Evolutionary conservation across 2,329 filamentous ascomycete species (phyloP).

Genomic region (Cordyceps cicadae): DNA sequence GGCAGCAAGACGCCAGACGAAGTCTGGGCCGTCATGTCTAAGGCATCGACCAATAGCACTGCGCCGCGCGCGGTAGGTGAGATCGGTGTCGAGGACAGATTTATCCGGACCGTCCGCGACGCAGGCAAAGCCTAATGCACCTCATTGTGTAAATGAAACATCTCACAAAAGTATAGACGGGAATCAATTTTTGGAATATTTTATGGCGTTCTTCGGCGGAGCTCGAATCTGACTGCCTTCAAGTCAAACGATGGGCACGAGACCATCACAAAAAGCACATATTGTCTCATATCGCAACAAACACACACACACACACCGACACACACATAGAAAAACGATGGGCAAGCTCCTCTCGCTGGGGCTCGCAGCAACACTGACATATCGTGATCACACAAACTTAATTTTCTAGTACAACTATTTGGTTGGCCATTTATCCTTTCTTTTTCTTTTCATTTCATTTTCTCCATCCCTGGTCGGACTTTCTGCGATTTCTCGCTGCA

Average conservation of each 20-base stretch:
- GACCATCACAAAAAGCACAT: not conserved
- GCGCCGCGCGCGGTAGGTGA: conserved; percentile 30
- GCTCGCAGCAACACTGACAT: not conserved
- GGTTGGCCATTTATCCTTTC: conserved; percentile 1
- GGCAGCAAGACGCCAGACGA: conserved; percentile 37
- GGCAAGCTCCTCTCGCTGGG: not conserved
- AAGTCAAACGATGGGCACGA: not conserved
- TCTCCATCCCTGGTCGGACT: not conserved
- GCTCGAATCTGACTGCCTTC: not conserved
- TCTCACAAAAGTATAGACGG: conserved; percentile 1
- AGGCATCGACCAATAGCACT: conserved; percentile 21
- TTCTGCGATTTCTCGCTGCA: not conserved
- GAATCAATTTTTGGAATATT: conserved; percentile 1
- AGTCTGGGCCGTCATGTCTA: conserved; percentile 31
- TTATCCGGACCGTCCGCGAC: conserved; percentile 32
- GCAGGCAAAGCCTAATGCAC: conserved; percentile 28
- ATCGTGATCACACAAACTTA: not conserved
- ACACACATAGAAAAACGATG: not conserved
- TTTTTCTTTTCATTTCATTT: not conserved
- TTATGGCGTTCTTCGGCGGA: not conserved
- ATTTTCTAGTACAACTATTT: not conserved
- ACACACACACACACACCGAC: not conserved
- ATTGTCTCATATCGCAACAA: not conserved
- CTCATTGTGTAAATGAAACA: not conserved
- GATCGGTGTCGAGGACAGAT: conserved; percentile 40